phyloP scores from a whole-genome alignment of 1,139 yeast genomes.

The Taiozyma sp. region DNA sequence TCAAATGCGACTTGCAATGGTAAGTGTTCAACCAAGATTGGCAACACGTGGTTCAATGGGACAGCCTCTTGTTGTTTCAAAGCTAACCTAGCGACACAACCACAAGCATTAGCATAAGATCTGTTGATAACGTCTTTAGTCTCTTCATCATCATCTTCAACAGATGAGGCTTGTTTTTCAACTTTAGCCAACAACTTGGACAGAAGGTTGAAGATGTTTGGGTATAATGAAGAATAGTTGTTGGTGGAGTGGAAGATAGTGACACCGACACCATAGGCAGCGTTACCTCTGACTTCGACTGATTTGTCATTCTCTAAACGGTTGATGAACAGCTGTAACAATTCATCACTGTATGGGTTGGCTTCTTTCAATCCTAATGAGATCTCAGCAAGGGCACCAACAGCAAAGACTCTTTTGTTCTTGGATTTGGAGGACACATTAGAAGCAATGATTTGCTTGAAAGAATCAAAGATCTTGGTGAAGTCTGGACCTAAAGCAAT shows the following conservation, averaged over 20 bases:
- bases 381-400: slow-evolving; percentile 90
- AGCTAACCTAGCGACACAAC: slow-evolving; percentile 93
- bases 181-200: slow-evolving; percentile 77
- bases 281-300: slow-evolving; percentile 87
- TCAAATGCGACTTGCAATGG: slow-evolving; percentile 89
- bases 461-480: slow-evolving; percentile 61
- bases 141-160: slow-evolving; percentile 67
- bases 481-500: slow-evolving; percentile 73
- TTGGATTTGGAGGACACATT: slow-evolving; percentile 62
- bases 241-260: slow-evolving; percentile 54
- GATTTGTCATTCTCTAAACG: slow-evolving; percentile 74
- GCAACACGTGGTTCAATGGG: slow-evolving; percentile 76
- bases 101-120: slow-evolving; percentile 91
- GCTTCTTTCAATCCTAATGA: slow-evolving; percentile 66
- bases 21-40: slow-evolving; percentile 69
- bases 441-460: slow-evolving; percentile 60
- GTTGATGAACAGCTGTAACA: slow-evolving; percentile 62
- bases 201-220: slow-evolving; percentile 65
- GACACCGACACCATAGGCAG: slow-evolving; percentile 94
- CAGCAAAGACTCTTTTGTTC: slow-evolving; percentile 73
- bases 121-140: slow-evolving; percentile 76
- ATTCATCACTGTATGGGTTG: slow-evolving; percentile 63
- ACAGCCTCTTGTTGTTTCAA: slow-evolving; percentile 66
- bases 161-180: slow-evolving; percentile 56
- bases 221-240: slow-evolving; percentile 61